A percentile compares a stretch with the other conserved stretches of the same genome.
Conservation (phyloP, 2,329 filamentous ascomycete species). For the Aureobasidium sp. region DNA sequence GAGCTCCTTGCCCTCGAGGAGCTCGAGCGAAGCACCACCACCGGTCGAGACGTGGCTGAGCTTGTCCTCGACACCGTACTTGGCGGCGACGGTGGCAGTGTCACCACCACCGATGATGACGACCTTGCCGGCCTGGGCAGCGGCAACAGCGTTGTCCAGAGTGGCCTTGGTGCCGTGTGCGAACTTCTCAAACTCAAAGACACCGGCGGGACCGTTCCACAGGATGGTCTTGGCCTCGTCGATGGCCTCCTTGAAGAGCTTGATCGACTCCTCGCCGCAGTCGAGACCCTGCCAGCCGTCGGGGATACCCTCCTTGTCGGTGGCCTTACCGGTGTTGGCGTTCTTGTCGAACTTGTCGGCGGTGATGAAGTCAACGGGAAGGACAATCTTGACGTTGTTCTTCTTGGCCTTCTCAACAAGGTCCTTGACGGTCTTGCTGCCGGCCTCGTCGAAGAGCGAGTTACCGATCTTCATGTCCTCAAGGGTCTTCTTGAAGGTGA, state of each 20-base stretch:
- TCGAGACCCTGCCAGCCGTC: slow-evolving; percentile 98
- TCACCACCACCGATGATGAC: slow-evolving; percentile 99
- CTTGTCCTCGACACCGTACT: slow-evolving; percentile 94
- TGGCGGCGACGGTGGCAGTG: slow-evolving; percentile 94
- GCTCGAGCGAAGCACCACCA: slow-evolving; percentile 88
- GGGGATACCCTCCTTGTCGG: slow-evolving; percentile 81
- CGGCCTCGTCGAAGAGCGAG: slow-evolving; percentile 88
- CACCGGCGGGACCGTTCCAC: slow-evolving; percentile 96
- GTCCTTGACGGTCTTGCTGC: slow-evolving; percentile 80
- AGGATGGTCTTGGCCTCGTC: slow-evolving; percentile 88
- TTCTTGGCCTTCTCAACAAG: slow-evolving; percentile 94
- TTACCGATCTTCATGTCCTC: slow-evolving; percentile 82
- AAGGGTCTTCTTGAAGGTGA: slow-evolving; percentile 99
- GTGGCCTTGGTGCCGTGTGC: slow-evolving; percentile 87
- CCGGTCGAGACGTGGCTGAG: slow-evolving; percentile 97
- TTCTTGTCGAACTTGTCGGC: slow-evolving; percentile 90
- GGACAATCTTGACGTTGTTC: slow-evolving; percentile 89
- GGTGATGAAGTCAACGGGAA: slow-evolving; percentile 92
- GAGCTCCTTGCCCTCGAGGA: slow-evolving; percentile 96
- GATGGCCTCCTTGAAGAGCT: slow-evolving; percentile 84
- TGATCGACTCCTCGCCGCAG: slow-evolving; percentile 80
- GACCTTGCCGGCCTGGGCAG: slow-evolving; percentile 76
- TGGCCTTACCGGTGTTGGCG: slow-evolving; percentile 72
- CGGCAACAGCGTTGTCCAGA: slow-evolving; percentile 79
- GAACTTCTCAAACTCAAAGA: slow-evolving; percentile 96